Evolutionary conservation across 1,284 basidiomycete genomes (phyloP), one percentile per base, ranked within the genome.

Genomic region (Xanthoconium separans): DNA sequence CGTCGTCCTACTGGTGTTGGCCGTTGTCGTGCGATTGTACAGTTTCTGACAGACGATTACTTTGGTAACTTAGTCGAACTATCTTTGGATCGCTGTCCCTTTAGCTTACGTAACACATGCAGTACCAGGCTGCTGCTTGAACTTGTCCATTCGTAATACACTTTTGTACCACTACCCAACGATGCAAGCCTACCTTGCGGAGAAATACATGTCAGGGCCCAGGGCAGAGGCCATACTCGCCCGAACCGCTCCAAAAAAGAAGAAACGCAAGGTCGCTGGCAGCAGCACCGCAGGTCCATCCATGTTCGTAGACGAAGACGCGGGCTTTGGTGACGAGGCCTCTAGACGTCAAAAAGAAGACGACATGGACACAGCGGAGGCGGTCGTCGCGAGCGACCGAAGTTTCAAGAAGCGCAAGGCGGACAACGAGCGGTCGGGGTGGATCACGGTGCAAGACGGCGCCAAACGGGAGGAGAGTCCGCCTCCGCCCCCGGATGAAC

Each of bases 171-270:
- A 45, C 48, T 50, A 5, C 22, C 48, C 48, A 54, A 65, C 60
- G 42, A 81, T 90, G 73, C 83, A 91, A 68, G 76, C 87, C 9
- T 92, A 92, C 66, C 79, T 92, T 5, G 89, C 89, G 2, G 81
- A 86, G 59, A 91, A 89, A 61, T 99, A 99, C 74, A 97, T 98
- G 92, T 91, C 95, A 7, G 96, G 96, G 0, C 87, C 93, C 0
- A 99, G 98, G 70, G 95, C 95, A 4, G 96, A 98, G 62, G 95
- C 94, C 15, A 98, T 99, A 60, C 81, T 98, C 5, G 77, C 93
- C 4, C 81, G 83, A 45, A 73, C 79, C 0, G 80, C 77, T 2
- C 78, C 80, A 0, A 75, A 81, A 50, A 80, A 77, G 66, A 92
- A 91, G 78, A 92, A 90, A 71, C 81, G 83, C 47, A 91, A 88